A percentile compares a stretch with the other conserved stretches of the same genome.
phyloP scores from a whole-genome alignment of 2,329 filamentous ascomycete genomes.

The Dactylellina leptospora region DNA sequence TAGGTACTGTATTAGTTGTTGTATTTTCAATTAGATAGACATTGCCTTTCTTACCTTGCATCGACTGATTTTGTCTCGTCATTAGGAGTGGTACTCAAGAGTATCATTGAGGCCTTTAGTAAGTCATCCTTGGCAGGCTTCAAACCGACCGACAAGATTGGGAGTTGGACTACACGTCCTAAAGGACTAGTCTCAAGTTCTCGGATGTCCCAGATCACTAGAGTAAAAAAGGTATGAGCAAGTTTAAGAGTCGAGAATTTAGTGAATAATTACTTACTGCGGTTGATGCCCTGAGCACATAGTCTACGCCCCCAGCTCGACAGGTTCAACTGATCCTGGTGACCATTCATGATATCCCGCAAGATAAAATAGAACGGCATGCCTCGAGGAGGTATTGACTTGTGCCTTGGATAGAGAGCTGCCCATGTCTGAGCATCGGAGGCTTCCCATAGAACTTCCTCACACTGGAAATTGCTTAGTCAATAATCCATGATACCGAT shows the following conservation, averaged over 20 bases:
- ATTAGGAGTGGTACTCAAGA: constrained; percentile 54
- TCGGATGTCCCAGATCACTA: constrained; percentile 57
- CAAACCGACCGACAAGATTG: constrained; percentile 55
- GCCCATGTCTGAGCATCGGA: constrained; percentile 55
- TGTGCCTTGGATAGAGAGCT: constrained; percentile 47
- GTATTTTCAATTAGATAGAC: constrained; percentile 28
- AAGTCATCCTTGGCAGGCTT: constrained; percentile 56
- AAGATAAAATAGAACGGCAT: constrained; percentile 56
- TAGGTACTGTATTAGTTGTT: constrained; percentile 26
- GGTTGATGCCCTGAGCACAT: constrained; percentile 56
- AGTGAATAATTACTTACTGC: constrained; percentile 37
- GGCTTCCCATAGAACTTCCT: constrained; percentile 56
- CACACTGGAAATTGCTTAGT: constrained; percentile 38
- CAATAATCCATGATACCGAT: not conserved
- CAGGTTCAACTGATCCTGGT: constrained; percentile 54
- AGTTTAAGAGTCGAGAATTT: not conserved
- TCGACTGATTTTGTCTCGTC: constrained; percentile 52
- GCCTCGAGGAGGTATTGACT: constrained; percentile 50
- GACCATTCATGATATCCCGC: constrained; percentile 55
- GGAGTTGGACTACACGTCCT: constrained; percentile 52
- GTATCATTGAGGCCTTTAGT: constrained; percentile 54
- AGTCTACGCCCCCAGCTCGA: constrained; percentile 57
- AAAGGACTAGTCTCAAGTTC: constrained; percentile 56
- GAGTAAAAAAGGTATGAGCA: constrained; percentile 11
- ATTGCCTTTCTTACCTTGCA: constrained; percentile 43